Percentiles rank a stretch among this genome's conserved stretches.
phyloP scores from a whole-genome alignment of 352 stramenopile species.

The Phytophthora litchii region DNA sequence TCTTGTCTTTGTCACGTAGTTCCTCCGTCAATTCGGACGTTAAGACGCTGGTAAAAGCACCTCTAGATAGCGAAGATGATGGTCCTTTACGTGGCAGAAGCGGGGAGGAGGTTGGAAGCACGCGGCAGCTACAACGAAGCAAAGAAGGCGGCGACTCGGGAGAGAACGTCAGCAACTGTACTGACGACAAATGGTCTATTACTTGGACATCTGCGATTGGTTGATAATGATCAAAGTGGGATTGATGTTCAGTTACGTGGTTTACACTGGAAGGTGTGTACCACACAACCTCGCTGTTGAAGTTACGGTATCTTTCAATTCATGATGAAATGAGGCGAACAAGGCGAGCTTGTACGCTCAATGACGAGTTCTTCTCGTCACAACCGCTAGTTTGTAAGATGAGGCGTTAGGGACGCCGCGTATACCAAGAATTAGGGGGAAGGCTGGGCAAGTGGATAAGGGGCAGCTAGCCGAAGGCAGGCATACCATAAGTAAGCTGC shows the following conservation, averaged over 20 bases:
- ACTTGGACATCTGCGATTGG: constrained; percentile 21
- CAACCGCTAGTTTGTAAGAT: too few species aligned
- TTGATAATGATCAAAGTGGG: constrained; percentile 8
- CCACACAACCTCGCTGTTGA: neutral
- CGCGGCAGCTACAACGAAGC: constrained; percentile 4
- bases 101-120: neutral
- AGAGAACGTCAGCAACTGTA: constrained; percentile 12
- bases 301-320: too few species aligned
- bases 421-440: too few species aligned
- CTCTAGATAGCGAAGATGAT: constrained; percentile 3
- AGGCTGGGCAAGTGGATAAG: too few species aligned
- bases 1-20: constrained; percentile 12
- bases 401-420: too few species aligned
- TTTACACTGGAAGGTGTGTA: constrained; percentile 1
- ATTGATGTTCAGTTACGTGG: constrained; percentile 14
- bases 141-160: constrained; percentile 3
- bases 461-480: too few species aligned
- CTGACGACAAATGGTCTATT: constrained; percentile 9
- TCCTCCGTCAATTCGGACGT: constrained; percentile 15
- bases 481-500: too few species aligned
- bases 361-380: too few species aligned
- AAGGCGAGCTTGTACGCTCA: too few species aligned
- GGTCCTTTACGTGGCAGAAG: neutral
- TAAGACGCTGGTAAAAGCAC: constrained; percentile 1
- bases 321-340: too few species aligned